Evolutionary conservation across 1,139 yeast species (phyloP).

Genomic region (Geotrichum fermentans): DNA sequence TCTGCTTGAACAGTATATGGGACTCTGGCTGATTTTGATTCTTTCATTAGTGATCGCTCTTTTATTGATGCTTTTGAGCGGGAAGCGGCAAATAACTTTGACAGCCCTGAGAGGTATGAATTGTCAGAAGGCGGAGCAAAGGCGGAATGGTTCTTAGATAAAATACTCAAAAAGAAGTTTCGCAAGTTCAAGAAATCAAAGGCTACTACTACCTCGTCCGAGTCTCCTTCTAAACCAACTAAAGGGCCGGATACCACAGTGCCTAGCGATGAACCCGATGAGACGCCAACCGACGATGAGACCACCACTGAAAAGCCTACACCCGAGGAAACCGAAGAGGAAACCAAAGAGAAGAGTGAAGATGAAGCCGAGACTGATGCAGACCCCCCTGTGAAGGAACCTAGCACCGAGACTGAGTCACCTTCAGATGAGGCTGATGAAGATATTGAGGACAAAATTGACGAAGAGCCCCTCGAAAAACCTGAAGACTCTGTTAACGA

Average conservation of each 20-base stretch:
- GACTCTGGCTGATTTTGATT: slow-evolving; percentile 10
- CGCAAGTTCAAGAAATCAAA: not conserved
- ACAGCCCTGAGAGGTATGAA: slow-evolving; percentile 17
- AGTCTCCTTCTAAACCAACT: too few species aligned
- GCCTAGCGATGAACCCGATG: too few species aligned
- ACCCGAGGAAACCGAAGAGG: not conserved
- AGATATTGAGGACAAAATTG: not conserved
- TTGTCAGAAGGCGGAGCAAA: slow-evolving; percentile 7
- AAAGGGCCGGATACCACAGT: too few species aligned
- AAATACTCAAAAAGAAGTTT: slow-evolving; percentile 8
- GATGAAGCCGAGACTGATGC: not conserved
- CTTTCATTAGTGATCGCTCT: slow-evolving; percentile 6
- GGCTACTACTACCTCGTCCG: not conserved
- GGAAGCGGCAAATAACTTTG: slow-evolving; percentile 13
- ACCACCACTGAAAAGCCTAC: too few species aligned
- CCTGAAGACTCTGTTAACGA: not conserved
- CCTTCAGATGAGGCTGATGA: not conserved
- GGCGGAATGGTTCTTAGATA: slow-evolving; percentile 13
- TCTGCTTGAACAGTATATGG: slow-evolving; percentile 4
- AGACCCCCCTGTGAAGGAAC: not conserved
- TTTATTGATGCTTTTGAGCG: slow-evolving; percentile 11
- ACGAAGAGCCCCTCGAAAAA: not conserved
- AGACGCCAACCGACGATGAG: too few species aligned
- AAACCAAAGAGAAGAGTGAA: not conserved
- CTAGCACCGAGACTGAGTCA: not conserved